Percentiles rank a stretch among this genome's conserved stretches.
Conservation (phyloP, 2,329 filamentous ascomycete genomes). For the Ceratocystis alfenasii region DNA sequence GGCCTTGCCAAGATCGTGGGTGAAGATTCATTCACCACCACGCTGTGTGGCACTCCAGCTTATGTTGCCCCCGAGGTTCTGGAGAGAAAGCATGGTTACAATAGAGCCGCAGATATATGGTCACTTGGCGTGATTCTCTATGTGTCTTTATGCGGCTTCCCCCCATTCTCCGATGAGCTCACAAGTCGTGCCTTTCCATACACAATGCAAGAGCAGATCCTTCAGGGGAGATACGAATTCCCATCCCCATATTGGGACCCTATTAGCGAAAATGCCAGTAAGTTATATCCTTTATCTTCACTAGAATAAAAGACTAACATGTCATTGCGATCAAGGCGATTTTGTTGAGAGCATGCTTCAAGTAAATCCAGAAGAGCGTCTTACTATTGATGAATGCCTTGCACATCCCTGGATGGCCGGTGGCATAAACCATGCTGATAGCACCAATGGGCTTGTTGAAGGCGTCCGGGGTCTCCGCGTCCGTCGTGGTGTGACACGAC, state of each 20-base stretch:
- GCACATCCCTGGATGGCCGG: conserved; percentile 80
- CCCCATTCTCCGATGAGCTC: conserved; percentile 91
- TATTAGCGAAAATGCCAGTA: conserved; percentile 67
- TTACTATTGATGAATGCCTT: conserved; percentile 81
- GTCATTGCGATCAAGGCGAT: conserved; percentile 44
- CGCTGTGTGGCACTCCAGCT: conserved; percentile 88
- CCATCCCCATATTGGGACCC: conserved; percentile 93
- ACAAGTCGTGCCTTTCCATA: conserved; percentile 70
- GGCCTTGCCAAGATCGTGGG: conserved; percentile 97
- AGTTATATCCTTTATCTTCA: conserved; percentile 27
- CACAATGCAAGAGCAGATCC: conserved; percentile 79
- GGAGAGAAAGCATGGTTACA: conserved; percentile 66
- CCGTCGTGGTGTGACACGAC: conserved; percentile 63
- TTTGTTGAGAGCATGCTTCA: conserved; percentile 92
- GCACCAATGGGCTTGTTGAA: conserved; percentile 84
- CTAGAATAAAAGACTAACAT: conserved; percentile 14
- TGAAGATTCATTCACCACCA: conserved; percentile 95
- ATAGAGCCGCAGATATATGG: conserved; percentile 91
- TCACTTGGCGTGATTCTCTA: conserved; percentile 95
- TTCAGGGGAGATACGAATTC: conserved; percentile 79
- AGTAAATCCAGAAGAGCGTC: conserved; percentile 71
- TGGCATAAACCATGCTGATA: conserved; percentile 56
- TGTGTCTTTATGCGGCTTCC: conserved; percentile 93
- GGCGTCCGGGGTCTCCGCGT: conserved; percentile 75
- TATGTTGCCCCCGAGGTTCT: conserved; percentile 96